Percentiles rank a stretch among this genome's conserved stretches.
phyloP scores from a whole-genome alignment of 495 filamentous ascomycete species.

The Penicillium macrosclerotiorum region DNA sequence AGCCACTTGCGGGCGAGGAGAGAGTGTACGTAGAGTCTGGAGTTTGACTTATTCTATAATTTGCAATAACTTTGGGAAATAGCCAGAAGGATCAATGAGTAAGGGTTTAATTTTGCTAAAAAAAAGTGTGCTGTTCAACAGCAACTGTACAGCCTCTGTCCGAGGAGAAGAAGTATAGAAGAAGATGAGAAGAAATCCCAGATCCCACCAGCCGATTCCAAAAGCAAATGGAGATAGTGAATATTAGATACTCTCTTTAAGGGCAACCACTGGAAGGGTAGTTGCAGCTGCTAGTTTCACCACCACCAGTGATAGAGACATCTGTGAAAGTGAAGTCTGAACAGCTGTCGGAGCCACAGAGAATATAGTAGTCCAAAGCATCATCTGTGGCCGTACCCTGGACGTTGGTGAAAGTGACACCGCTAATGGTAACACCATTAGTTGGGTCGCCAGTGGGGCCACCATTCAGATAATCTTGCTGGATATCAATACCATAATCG shows the following conservation, averaged over 20 bases:
- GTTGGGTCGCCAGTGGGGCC: constrained; percentile 43
- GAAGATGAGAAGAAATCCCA: neutral
- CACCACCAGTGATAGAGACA: constrained; percentile 41
- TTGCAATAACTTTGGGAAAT: too few relatives aligned
- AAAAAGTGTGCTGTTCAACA: constrained; percentile 1
- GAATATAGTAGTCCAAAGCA: constrained; percentile 44
- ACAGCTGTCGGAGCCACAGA: constrained; percentile 48
- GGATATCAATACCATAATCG: constrained; percentile 47
- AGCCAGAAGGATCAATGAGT: neutral
- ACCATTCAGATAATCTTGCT: constrained; percentile 51
- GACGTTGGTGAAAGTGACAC: constrained; percentile 39
- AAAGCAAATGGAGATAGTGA: neutral
- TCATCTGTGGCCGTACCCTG: constrained; percentile 36
- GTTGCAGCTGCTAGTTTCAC: constrained; percentile 40
- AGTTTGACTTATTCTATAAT: neutral
- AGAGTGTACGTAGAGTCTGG: neutral
- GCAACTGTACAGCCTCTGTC: neutral
- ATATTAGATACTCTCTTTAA: constrained; percentile 4
- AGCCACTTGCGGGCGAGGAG: constrained; percentile 7
- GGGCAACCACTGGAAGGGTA: constrained; percentile 26
- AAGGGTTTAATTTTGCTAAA: neutral
- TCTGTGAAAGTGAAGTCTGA: constrained; percentile 39
- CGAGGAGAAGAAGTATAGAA: neutral
- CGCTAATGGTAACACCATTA: constrained; percentile 42
- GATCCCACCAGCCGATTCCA: neutral